Evolutionary conservation across 2,329 filamentous ascomycete species (phyloP).

Genomic region (Graphilbum fragrans): DNA sequence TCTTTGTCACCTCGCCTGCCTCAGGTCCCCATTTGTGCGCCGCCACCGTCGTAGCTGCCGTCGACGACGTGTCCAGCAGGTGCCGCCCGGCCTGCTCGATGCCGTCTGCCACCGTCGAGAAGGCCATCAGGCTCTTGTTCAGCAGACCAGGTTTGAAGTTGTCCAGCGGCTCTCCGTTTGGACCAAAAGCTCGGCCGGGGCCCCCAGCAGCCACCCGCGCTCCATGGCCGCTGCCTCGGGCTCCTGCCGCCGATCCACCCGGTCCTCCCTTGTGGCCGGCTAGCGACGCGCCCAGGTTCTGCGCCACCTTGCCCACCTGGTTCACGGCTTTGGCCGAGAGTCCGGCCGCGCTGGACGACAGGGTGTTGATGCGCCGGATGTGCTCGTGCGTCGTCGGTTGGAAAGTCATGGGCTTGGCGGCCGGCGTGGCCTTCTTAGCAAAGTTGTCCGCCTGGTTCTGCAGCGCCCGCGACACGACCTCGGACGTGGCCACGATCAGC

Average conservation of each 20-base stretch:
- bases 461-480: conserved; percentile 66
- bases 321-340: conserved; percentile 80
- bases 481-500: conserved; percentile 79
- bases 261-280: conserved; percentile 21
- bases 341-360: conserved; percentile 67
- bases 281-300: conserved; percentile 75
- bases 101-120: conserved; percentile 86
- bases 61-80: conserved; percentile 60
- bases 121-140: conserved; percentile 95
- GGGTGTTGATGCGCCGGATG: conserved; percentile 80
- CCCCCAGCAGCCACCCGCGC: conserved; percentile 27
- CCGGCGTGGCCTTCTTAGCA: conserved; percentile 67
- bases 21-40: conserved; percentile 82
- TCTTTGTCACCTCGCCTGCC: conserved; percentile 63
- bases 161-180: conserved; percentile 52
- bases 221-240: not conserved
- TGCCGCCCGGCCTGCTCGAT: conserved; percentile 78
- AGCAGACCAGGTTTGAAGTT: conserved; percentile 80
- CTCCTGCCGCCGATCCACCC: not conserved
- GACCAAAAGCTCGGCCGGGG: conserved; percentile 48
- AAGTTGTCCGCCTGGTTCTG: conserved; percentile 69
- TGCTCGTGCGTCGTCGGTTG: conserved; percentile 71
- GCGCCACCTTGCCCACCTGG: conserved; percentile 69
- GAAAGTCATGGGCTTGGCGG: conserved; percentile 74
- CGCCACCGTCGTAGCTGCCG: conserved; percentile 75